Evolutionary conservation across 78 protist genomes (phyloP), one percentile per base, ranked within the genome.

Genomic region (Tieghemostelium lacteum): DNA sequence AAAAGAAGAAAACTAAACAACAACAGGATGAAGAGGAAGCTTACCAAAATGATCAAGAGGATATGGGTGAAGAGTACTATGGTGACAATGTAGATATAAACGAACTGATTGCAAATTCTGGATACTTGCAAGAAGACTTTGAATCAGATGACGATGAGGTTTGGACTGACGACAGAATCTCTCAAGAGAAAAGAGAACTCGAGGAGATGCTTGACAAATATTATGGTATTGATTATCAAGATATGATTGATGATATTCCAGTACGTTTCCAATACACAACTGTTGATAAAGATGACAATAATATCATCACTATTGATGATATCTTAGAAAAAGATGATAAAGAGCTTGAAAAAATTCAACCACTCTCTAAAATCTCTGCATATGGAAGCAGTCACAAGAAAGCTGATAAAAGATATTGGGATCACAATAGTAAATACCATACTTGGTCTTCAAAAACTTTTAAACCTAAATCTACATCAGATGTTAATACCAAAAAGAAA

Each of bases 221-320:
- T 17, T 88, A 88, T 52, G 87, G 75, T 26, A 49, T 88, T 39
- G 93, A 88, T 74, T 88, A 88, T 63, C 88, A 88, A 72, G 93
- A 88, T 64, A 45, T 88, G 42, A 57, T 83, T 42, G 91, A 83
- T 83, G 91, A 83, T 70, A 83, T 78, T 3, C 91, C 91, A 69
- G 78, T 83, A 60, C 42, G 91, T 54, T 83, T 83, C 40, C 63
- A 69, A 69, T 83, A 83, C 24, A 69, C 61, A 22, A 66, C 66
- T 33, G 91, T 83, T 20, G 78, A 66, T 2, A 45, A 76, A 0
- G 72, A 83, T 58, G 61, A 50, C 10, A 54, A 72, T 20, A 49
- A 62, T 28, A 42, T 58, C 33, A 37, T 83, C 16, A 40, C 91
- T 20, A 26, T 83, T 17, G 91, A 83, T 45, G 91, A 83, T 39